phyloP scores from a whole-genome alignment of 2,329 filamentous ascomycete species.

The Beauveria varroae region DNA sequence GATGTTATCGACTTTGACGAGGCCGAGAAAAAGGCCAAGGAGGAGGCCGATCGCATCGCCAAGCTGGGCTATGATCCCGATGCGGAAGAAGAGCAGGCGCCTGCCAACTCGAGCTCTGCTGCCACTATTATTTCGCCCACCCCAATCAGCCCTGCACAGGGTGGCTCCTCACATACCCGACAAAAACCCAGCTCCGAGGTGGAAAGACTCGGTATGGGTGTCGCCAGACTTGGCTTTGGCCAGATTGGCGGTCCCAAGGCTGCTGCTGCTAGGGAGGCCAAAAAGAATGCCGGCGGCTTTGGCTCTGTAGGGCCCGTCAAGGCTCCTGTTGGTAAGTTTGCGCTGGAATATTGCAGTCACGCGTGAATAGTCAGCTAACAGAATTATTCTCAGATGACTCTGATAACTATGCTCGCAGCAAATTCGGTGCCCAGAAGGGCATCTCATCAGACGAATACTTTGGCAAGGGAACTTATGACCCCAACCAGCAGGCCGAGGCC shows the following conservation, averaged over 20 bases:
- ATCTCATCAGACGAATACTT: conserved; percentile 99
- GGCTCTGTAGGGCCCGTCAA: conserved; percentile 75
- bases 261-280: conserved; percentile 40
- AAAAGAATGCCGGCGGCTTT: conserved; percentile 78
- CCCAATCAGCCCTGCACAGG: conserved; percentile 59
- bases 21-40: conserved; percentile 92
- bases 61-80: conserved; percentile 94
- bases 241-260: conserved; percentile 63
- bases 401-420: conserved; percentile 74
- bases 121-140: conserved; percentile 64
- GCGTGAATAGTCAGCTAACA: neutral
- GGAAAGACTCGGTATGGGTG: conserved; percentile 83
- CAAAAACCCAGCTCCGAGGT: conserved; percentile 69
- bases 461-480: conserved; percentile 80
- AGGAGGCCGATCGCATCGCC: conserved; percentile 91
- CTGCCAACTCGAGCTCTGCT: conserved; percentile 41
- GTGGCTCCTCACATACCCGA: conserved; percentile 46
- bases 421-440: conserved; percentile 88
- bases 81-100: conserved; percentile 58
- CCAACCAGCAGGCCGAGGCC: conserved; percentile 72
- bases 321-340: conserved; percentile 55
- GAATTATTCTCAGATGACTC: conserved; percentile 51
- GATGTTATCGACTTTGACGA: conserved; percentile 93
- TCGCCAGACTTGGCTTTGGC: conserved; percentile 79
- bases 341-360: neutral